A percentile compares a stretch with the other conserved stretches of the same genome.
Evolutionary conservation across 495 filamentous ascomycete species (phyloP).

Genomic region (Neurospora sp.): DNA sequence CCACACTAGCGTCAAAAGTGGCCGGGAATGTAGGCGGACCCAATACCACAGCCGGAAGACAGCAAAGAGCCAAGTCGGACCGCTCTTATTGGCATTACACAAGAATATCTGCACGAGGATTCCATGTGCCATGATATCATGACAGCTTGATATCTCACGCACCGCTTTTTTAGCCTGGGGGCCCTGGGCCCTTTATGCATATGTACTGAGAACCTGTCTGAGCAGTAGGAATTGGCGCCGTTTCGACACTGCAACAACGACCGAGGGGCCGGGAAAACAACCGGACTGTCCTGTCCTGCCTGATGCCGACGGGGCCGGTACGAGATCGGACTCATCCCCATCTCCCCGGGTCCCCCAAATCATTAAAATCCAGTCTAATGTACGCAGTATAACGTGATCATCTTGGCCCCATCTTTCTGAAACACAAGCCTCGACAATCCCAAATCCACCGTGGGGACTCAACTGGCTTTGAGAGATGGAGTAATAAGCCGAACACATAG

Average conservation of each 20-base stretch:
- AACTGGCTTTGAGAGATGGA: neutral
- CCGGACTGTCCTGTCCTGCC: neutral
- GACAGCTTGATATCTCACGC: neutral
- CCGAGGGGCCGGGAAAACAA: neutral
- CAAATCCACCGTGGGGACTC: neutral
- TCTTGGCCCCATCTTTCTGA: neutral
- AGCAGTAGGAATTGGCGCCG: neutral
- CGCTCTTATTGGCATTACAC: neutral
- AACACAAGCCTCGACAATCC: neutral
- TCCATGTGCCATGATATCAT: slow-evolving; percentile 1
- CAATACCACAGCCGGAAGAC: neutral
- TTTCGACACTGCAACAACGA: neutral
- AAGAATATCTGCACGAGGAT: neutral
- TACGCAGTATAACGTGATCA: neutral
- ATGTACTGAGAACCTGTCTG: neutral
- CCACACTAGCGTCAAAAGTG: neutral
- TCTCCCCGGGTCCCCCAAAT: neutral
- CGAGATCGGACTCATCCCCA: neutral
- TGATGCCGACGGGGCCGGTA: neutral
- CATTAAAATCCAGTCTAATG: neutral
- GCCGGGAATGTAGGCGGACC: neutral
- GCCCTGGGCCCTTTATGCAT: neutral
- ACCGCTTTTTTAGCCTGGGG: neutral
- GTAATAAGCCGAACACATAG: neutral
- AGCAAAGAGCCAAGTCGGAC: neutral